These are phyloP conservation scores for Umbilicaria muhlenbergii DNA, from an alignment of 495 filamentous ascomycete species.

Conservation along the genomic window DNA sequence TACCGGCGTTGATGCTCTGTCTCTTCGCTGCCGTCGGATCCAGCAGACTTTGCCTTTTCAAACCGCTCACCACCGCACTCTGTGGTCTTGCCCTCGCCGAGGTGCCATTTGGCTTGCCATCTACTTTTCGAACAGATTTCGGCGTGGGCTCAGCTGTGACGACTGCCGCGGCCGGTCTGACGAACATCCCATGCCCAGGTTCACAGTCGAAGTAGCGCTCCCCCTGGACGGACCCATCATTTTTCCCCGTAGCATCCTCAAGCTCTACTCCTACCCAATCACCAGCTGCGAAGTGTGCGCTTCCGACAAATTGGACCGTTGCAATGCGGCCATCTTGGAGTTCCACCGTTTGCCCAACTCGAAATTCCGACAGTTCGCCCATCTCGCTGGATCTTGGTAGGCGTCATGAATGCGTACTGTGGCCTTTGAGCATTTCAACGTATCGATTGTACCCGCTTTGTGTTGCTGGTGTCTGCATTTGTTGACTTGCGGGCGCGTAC, in stretches of 20 bases:
- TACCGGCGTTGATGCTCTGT: slow-evolving; percentile 50
- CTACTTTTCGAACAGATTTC: slow-evolving; percentile 21
- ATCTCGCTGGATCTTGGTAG: slow-evolving; percentile 1
- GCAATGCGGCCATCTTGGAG: slow-evolving; percentile 62
- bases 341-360: slow-evolving; percentile 44
- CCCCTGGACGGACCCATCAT: slow-evolving; percentile 83
- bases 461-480: too few species aligned
- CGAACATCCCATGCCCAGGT: slow-evolving; percentile 74
- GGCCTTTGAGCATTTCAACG: too few species aligned
- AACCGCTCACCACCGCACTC: slow-evolving; percentile 16
- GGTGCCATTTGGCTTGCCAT: slow-evolving; percentile 14
- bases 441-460: too few species aligned
- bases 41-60: slow-evolving; percentile 24
- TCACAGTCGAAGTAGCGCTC: slow-evolving; percentile 82
- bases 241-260: slow-evolving; percentile 72
- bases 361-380: slow-evolving; percentile 19
- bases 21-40: slow-evolving; percentile 40
- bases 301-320: slow-evolving; percentile 66
- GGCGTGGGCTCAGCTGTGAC: slow-evolving; percentile 42
- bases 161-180: slow-evolving; percentile 46
- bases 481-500: too few species aligned
- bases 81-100: slow-evolving; percentile 14
- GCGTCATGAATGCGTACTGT: too few species aligned
- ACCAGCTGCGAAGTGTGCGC: slow-evolving; percentile 60
- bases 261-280: slow-evolving; percentile 90